Conservation (phyloP, 257 asterid species). For the Primulina huaijiensis region DNA sequence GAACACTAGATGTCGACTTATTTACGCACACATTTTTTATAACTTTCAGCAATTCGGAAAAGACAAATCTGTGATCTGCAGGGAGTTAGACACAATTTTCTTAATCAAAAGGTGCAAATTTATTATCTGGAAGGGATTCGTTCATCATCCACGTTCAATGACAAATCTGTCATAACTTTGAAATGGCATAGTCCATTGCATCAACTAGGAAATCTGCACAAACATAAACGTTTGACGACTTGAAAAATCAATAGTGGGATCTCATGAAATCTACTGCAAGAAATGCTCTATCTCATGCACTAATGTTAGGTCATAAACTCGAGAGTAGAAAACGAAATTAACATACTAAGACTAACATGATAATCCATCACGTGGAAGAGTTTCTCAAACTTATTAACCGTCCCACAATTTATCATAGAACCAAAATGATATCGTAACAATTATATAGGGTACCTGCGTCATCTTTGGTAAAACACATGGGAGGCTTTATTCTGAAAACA, state of each 20-base stretch:
- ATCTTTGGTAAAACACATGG: slow-evolving; percentile 83
- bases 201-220: slow-evolving; percentile 85
- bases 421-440: neutral
- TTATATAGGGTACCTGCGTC: slow-evolving; percentile 71
- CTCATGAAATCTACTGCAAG: neutral
- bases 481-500: slow-evolving; percentile 97
- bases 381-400: neutral
- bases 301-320: neutral
- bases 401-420: neutral
- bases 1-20: neutral
- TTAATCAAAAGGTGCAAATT: neutral
- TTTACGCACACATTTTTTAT: neutral
- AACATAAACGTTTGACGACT: slow-evolving; percentile 1
- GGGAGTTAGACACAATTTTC: neutral
- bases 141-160: slow-evolving; percentile 10
- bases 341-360: neutral
- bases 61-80: neutral
- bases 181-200: slow-evolving; percentile 71
- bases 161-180: slow-evolving; percentile 55
- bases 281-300: neutral
- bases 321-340: neutral
- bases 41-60: neutral
- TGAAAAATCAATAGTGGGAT: neutral
- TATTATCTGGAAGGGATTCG: slow-evolving; percentile 17
- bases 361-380: neutral